These are phyloP conservation scores for Chaetomiaceae sp. DNA, from an alignment of 2,329 filamentous ascomycete species.

Conservation along the genomic window DNA sequence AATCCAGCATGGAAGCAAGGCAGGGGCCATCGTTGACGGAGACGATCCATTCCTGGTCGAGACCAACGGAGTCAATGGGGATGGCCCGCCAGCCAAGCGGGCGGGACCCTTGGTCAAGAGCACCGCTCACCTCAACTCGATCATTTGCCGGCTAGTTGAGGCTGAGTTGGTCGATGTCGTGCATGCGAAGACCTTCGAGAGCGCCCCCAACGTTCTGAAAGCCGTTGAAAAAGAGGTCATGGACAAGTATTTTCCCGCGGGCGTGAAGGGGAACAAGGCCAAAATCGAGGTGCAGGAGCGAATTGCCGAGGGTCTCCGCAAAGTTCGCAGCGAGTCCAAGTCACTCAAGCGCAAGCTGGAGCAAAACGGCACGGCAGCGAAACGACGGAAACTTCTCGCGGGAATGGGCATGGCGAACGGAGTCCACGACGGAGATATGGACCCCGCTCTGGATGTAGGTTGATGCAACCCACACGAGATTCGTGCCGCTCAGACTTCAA, in stretches of 20 bases:
- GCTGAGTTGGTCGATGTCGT: constrained; percentile 64
- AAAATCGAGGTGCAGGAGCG: constrained; percentile 56
- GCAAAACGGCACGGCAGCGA: constrained; percentile 36
- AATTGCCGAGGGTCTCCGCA: constrained; percentile 46
- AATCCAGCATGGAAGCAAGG: constrained; percentile 25
- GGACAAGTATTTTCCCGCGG: constrained; percentile 45
- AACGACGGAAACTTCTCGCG: constrained; percentile 51
- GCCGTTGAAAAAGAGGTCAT: constrained; percentile 60
- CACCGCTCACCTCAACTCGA: constrained; percentile 43
- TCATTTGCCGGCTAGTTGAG: constrained; percentile 51
- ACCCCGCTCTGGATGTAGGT: constrained; percentile 46
- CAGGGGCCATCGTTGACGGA: constrained; percentile 16
- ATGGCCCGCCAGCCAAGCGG: constrained; percentile 31
- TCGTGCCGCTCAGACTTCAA: background rate
- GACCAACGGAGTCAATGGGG: constrained; percentile 29
- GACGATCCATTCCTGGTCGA: constrained; percentile 24
- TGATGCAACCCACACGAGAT: background rate
- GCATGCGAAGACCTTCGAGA: constrained; percentile 49
- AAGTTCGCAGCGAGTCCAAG: constrained; percentile 48
- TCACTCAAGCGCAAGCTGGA: constrained; percentile 48
- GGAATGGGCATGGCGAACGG: constrained; percentile 36
- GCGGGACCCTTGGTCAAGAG: constrained; percentile 36
- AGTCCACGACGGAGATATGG: constrained; percentile 36
- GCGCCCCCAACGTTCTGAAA: constrained; percentile 52
- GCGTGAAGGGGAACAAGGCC: constrained; percentile 57